These are phyloP conservation scores for Candida alai DNA, from an alignment of 805 yeast genomes.

Conservation along the genomic window DNA sequence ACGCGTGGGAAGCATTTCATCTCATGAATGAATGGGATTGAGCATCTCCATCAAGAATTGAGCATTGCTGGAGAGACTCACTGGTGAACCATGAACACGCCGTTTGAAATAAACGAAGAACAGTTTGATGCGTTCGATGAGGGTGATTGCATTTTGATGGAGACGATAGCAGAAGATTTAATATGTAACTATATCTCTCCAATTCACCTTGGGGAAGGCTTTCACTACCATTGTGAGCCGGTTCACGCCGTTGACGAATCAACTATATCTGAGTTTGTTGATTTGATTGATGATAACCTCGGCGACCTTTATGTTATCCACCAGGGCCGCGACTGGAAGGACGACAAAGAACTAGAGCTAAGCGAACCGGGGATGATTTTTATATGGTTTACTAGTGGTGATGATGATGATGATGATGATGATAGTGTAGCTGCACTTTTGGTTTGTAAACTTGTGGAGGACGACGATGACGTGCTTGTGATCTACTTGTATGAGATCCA, in stretches of 20 bases:
- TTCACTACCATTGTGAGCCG: conserved; percentile 7
- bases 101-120: conserved; percentile 5
- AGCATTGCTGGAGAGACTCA: neutral
- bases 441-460: conserved; percentile 37
- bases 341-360: conserved; percentile 43
- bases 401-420: conserved; percentile 7
- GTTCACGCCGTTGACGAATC: conserved; percentile 3
- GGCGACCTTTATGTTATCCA: conserved; percentile 21
- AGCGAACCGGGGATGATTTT: conserved; percentile 45
- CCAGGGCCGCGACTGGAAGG: conserved; percentile 40
- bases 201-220: neutral
- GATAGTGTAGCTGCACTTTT: too few relatives aligned
- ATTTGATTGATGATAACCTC: conserved; percentile 25
- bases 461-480: conserved; percentile 30
- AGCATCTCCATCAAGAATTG: too few relatives aligned
- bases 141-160: conserved; percentile 15
- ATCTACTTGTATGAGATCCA: conserved; percentile 60
- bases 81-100: conserved; percentile 3
- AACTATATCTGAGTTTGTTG: conserved; percentile 14
- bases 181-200: neutral
- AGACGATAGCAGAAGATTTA: conserved; percentile 11
- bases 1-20: too few relatives aligned
- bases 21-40: too few relatives aligned
- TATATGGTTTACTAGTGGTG: conserved; percentile 23
- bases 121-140: conserved; percentile 13